phyloP scores from a whole-genome alignment of 352 stramenopile species.

The Chrysophaeum taylorii region DNA sequence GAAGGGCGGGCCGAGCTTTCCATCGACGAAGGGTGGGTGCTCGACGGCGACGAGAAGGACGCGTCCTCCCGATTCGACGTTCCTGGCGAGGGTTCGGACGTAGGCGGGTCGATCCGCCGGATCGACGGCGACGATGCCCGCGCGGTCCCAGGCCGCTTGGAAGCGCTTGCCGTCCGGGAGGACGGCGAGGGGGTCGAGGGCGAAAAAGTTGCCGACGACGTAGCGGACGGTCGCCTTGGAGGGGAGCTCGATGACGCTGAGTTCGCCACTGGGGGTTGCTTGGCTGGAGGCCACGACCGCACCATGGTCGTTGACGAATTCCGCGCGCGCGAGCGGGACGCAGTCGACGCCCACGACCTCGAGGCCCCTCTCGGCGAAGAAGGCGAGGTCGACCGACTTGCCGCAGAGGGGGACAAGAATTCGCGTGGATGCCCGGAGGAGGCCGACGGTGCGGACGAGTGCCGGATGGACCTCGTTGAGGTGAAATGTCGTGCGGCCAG shows the following conservation, averaged over 20 bases:
- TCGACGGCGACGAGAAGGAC: constrained; percentile 1
- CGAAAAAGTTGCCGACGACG: too few relatives aligned
- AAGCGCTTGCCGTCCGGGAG: too few relatives aligned
- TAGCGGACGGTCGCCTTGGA: too few relatives aligned
- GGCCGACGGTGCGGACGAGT: not conserved
- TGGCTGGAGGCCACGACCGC: too few relatives aligned
- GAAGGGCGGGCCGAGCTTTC: not conserved
- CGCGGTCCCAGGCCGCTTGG: not conserved
- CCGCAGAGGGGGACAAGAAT: not conserved
- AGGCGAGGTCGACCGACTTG: not conserved
- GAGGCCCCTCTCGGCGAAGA: not conserved
- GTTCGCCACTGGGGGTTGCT: too few relatives aligned
- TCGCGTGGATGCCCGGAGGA: not conserved
- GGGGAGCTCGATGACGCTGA: too few relatives aligned
- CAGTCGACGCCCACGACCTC: not conserved
- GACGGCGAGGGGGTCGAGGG: too few relatives aligned
- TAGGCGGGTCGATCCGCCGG: not conserved
- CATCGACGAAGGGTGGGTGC: constrained; percentile 2
- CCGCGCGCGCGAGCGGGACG: not conserved
- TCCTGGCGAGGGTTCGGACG: not conserved
- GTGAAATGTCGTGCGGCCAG: not conserved
- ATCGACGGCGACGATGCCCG: not conserved
- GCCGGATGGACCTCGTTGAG: not conserved
- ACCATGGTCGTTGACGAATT: not conserved
- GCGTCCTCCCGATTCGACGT: not conserved